Conservation (phyloP, 495 filamentous ascomycete species). For the Lineolata rhizophorae region DNA sequence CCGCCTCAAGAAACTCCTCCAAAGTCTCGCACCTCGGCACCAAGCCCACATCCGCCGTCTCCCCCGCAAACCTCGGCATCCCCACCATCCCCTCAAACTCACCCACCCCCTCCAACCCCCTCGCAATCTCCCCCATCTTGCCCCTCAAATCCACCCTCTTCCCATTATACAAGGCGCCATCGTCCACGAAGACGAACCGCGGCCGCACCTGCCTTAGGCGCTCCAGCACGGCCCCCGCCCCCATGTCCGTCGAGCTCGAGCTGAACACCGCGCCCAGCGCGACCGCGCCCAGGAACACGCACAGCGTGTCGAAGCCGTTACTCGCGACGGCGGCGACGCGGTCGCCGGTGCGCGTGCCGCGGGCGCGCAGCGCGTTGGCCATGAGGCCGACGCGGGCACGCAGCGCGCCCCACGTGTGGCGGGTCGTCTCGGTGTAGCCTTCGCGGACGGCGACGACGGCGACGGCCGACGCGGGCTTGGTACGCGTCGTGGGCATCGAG, state of each 20-base stretch:
- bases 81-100: slow-evolving; percentile 41
- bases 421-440: slow-evolving; percentile 30
- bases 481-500: slow-evolving; percentile 18
- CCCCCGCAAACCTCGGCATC: slow-evolving; percentile 40
- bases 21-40: slow-evolving; percentile 33
- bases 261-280: slow-evolving; percentile 51
- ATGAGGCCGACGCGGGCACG: slow-evolving; percentile 30
- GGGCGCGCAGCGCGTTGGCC: slow-evolving; percentile 36
- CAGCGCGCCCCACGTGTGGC: slow-evolving; percentile 42
- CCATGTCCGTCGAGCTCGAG: slow-evolving; percentile 58
- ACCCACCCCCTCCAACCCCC: slow-evolving; percentile 31
- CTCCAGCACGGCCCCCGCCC: slow-evolving; percentile 53
- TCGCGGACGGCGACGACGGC: slow-evolving; percentile 54
- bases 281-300: slow-evolving; percentile 38
- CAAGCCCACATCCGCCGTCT: slow-evolving; percentile 31
- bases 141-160: slow-evolving; percentile 44
- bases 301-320: slow-evolving; percentile 51
- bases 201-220: slow-evolving; percentile 50
- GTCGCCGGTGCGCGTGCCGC: slow-evolving; percentile 45
- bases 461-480: slow-evolving; percentile 48
- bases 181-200: slow-evolving; percentile 55
- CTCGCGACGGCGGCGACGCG: slow-evolving; percentile 46
- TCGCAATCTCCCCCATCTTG: slow-evolving; percentile 47
- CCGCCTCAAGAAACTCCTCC: slow-evolving; percentile 26
- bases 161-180: slow-evolving; percentile 57